Percentiles rank a stretch among this genome's conserved stretches.
These are phyloP conservation scores for Pilaira anomala DNA, from an alignment of 192 early-diverging fungal species.

Conservation along the genomic window DNA sequence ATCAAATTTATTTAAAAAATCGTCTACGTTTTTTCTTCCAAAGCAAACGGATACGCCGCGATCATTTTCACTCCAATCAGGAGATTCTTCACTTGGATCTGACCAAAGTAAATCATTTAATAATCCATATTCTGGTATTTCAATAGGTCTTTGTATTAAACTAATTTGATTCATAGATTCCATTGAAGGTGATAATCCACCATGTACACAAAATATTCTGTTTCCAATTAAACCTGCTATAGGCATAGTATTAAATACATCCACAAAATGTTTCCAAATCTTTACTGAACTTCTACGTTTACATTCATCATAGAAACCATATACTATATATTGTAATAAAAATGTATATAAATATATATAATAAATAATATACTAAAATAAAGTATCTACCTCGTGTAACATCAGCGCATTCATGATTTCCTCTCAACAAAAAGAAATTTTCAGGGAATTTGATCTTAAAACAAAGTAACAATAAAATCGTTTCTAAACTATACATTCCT, in stretches of 20 bases:
- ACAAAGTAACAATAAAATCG: slow-evolving; percentile 87
- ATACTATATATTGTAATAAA: too few species aligned
- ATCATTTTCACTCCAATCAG: slow-evolving; percentile 88
- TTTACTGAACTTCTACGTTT: slow-evolving; percentile 83
- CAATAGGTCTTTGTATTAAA: slow-evolving; percentile 72
- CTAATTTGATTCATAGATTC: slow-evolving; percentile 84
- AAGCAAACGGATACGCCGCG: slow-evolving; percentile 94
- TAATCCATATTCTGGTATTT: slow-evolving; percentile 90
- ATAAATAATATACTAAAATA: slow-evolving; percentile 21
- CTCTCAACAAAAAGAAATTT: slow-evolving; percentile 93
- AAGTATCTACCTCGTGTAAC: slow-evolving; percentile 68
- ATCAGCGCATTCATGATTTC: slow-evolving; percentile 94
- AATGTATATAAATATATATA: too few species aligned
- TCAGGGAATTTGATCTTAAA: slow-evolving; percentile 98
- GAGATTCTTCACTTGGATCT: slow-evolving; percentile 76
- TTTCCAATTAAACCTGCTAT: slow-evolving; percentile 86
- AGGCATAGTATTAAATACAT: slow-evolving; percentile 90
- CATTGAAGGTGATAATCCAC: slow-evolving; percentile 81
- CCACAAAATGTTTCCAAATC: slow-evolving; percentile 89
- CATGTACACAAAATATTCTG: slow-evolving; percentile 96
- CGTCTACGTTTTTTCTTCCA: slow-evolving; percentile 74
- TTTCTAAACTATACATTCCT: slow-evolving; percentile 93
- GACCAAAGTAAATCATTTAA: slow-evolving; percentile 93
- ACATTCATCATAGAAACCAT: slow-evolving; percentile 98
- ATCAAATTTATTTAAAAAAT: slow-evolving; percentile 80